Conservation (phyloP, 2,329 filamentous ascomycete species). For the Aspergillus sp. region DNA sequence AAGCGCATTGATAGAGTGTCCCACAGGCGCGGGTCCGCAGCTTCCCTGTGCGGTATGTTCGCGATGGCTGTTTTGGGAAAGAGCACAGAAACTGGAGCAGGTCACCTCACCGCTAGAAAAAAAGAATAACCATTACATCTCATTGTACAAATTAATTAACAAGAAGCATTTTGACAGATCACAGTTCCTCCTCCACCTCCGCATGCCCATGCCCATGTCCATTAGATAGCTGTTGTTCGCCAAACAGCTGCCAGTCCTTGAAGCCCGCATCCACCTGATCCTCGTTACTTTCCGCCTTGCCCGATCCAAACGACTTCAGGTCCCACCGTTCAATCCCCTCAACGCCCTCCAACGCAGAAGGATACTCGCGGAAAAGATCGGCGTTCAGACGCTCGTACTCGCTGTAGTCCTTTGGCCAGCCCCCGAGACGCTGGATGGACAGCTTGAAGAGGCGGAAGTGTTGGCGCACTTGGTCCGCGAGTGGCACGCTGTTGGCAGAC, state of each 20-base stretch:
- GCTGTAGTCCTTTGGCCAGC: conserved; percentile 52
- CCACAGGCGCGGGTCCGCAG: not conserved
- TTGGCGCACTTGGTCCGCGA: conserved; percentile 37
- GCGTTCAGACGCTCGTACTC: conserved; percentile 56
- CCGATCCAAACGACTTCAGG: conserved; percentile 49
- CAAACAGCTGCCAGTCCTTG: conserved; percentile 20
- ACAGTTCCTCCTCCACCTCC: conserved; percentile 14
- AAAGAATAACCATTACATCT: not conserved
- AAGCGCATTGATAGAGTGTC: not conserved
- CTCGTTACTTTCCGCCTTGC: conserved; percentile 51
- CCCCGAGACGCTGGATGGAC: conserved; percentile 44
- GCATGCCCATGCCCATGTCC: not conserved
- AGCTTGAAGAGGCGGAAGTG: conserved; percentile 47
- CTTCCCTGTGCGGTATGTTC: not conserved
- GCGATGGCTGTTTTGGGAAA: not conserved
- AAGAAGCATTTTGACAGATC: not conserved
- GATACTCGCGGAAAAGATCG: conserved; percentile 49
- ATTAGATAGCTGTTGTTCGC: not conserved
- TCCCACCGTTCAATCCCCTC: conserved; percentile 56
- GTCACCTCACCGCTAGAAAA: not conserved
- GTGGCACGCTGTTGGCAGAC: not conserved
- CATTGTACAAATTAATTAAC: not conserved
- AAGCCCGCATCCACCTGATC: conserved; percentile 29
- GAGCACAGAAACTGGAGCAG: not conserved
- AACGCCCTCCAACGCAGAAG: conserved; percentile 44